A percentile compares a stretch with the other conserved stretches of the same genome.
phyloP scores from a whole-genome alignment of 2,329 filamentous ascomycete species.

The Leptosphaerulina australis region DNA sequence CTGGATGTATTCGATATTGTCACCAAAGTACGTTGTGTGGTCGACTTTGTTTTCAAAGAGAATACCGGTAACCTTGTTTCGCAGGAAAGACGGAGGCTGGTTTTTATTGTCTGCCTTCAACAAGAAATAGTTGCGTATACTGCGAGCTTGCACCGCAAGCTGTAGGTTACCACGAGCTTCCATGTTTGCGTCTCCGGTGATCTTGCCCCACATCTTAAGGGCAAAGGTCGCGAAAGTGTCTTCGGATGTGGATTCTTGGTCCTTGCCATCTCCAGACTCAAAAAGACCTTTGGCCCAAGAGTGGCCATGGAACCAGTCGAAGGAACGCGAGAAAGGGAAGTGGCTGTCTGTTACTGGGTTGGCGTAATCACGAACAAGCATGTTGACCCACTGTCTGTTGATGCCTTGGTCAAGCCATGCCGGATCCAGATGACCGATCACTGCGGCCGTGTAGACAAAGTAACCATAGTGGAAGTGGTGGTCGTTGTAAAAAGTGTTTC shows the following conservation, averaged over 20 bases:
- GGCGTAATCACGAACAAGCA: slow-evolving; percentile 79
- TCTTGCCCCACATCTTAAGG: slow-evolving; percentile 91
- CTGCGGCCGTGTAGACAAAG: slow-evolving; percentile 84
- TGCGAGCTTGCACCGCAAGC: slow-evolving; percentile 76
- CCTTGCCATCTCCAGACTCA: slow-evolving; percentile 75
- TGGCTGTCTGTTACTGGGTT: slow-evolving; percentile 73
- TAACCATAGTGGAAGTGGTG: slow-evolving; percentile 78
- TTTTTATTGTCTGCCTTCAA: slow-evolving; percentile 73
- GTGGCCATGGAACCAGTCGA: slow-evolving; percentile 93
- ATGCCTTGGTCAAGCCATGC: slow-evolving; percentile 67
- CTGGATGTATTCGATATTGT: slow-evolving; percentile 68
- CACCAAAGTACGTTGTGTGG: slow-evolving; percentile 87
- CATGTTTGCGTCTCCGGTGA: slow-evolving; percentile 75
- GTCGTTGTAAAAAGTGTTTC: slow-evolving; percentile 82
- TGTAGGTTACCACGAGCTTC: slow-evolving; percentile 82
- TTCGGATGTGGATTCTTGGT: slow-evolving; percentile 91
- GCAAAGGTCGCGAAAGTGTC: slow-evolving; percentile 89
- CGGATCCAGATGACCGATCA: slow-evolving; percentile 81
- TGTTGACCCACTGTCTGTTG: slow-evolving; percentile 83
- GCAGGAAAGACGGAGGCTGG: slow-evolving; percentile 77
- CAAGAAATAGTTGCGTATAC: slow-evolving; percentile 82
- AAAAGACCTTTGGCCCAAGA: slow-evolving; percentile 89
- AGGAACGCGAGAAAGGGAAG: slow-evolving; percentile 75
- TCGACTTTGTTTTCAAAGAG: slow-evolving; percentile 97
- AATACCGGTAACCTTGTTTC: slow-evolving; percentile 75